Evolutionary conservation across 176 grass and related monocot genomes (phyloP), one percentile per base, ranked within the genome.

Genomic region (Saccharum spontaneum): DNA sequence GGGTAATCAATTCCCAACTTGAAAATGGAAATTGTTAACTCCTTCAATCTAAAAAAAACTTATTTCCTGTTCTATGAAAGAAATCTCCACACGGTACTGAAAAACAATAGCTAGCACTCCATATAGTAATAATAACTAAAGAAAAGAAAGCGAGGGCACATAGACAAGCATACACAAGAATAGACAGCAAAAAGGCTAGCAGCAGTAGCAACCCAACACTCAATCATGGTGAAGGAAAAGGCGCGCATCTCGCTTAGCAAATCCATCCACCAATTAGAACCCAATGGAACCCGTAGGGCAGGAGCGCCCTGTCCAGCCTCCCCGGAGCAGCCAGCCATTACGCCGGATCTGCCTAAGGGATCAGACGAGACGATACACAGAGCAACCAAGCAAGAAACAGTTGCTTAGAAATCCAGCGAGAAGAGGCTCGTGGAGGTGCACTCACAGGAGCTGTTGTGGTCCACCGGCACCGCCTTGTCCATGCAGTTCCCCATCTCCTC

Each of bases 401-500:
- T 13, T 12, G 30, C 15, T 39, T 50, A 22, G 30, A 71, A 65
- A 39, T 24, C 7, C 4, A 49, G 49, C 5, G 28, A 46, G 63
- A 75, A 39, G 54, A 65, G 5, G 65, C 3, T 31, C 9, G n/a
- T 15, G 64, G 3, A 28, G 66, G 55, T 28, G 41, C 24, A 92
- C 94, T 96, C 85, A 96, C 94, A 76, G 14, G 88, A 31, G 43
- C 52, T 24, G 73, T 75, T 90, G 10, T 59, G 50, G 4, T 92
- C 88, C 45, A 89, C 83, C 69, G 9, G 69, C 67, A 48, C 46
- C 23, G 73, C 62, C 12, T 70, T 87, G 79, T 89, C 73, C 82
- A 97, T 79, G 71, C 94, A 97, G 68, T 94, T 97, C 11, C 94
- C 94, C 94, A 97, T 97, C 78, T 67, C 86, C 30, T 43, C 61